Base-by-base conservation (phyloP, 495 filamentous ascomycete genomes). In the Penicilliopsis zonata region DNA sequence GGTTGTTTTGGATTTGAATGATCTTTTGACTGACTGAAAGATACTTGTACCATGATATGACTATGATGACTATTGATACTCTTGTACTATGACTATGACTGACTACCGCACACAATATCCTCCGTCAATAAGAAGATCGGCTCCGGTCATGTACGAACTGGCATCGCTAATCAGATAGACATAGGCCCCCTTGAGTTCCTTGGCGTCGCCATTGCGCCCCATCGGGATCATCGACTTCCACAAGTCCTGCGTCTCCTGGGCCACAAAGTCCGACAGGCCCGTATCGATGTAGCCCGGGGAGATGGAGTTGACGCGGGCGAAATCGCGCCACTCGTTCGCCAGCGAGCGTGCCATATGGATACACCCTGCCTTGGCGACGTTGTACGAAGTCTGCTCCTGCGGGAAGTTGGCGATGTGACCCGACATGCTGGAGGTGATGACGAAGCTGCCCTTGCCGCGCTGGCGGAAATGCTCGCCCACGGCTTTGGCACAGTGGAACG, bases 111-210 rank as follows among this genome's bases (percentile, higher is more conserved):
- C 53, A 27, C 41, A 48, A 45, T 64, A 69, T 13, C 63, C 65
- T 15, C 85, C 86, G 50, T 93, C 85, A 38, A 88, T 74, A 24
- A 76, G 45, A 28, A 93, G 57, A 57, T 92, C 83, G 5, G 59
- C 61, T 5, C 85, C 88, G 2, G 85, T 96, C 12, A 78, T 94
- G 55, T 87, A 94, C 24, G 77, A 76, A 52, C 74, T 75, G 5
- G 82, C 82, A 55, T 88, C 80, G 42, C 67, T 75, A 37, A 66
- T 63, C 39, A 88, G 52, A 49, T 86, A 88, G 5, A 86, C 76
- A 52, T 86, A 88, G 4, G 78, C 80, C 4, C 77, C 82, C 72
- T 88, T 88, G 22, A 88, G 51, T 69, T 88, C 82, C 67, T 84
- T 82, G 0, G 81, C 79, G 16, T 80, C 58, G 19, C 80, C 82